These are phyloP conservation scores for Anthostomella pinea DNA, from an alignment of 2,329 filamentous ascomycete species.

Conservation along the genomic window DNA sequence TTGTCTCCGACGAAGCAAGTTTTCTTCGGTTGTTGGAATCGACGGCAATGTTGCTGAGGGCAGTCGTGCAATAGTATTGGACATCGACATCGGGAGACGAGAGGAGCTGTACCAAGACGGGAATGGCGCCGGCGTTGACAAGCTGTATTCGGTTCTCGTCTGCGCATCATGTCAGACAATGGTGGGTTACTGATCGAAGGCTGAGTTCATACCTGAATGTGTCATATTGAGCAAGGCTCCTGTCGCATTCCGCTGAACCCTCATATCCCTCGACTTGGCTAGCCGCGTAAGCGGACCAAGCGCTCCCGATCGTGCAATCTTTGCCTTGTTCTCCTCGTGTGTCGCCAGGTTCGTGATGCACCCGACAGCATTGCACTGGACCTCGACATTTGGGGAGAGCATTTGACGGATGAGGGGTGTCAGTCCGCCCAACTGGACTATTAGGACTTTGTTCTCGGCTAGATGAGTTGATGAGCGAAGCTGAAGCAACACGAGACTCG, in stretches of 20 bases:
- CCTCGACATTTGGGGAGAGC: conserved; percentile 96
- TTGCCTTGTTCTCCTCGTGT: conserved; percentile 98
- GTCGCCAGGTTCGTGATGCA: conserved; percentile 98
- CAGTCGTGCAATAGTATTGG: conserved; percentile 98
- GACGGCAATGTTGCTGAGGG: conserved; percentile 96
- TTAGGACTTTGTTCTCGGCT: conserved; percentile 98
- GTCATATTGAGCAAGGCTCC: conserved; percentile 98
- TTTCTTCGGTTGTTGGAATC: conserved; percentile 88
- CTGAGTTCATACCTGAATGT: conserved; percentile 86
- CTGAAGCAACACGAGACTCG: background rate
- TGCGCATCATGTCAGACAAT: conserved; percentile 36
- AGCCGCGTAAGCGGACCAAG: conserved; percentile 85
- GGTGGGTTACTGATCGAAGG: no score
- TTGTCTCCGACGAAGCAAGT: conserved; percentile 84
- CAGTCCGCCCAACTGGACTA: conserved; percentile 87
- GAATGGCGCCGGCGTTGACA: conserved; percentile 95
- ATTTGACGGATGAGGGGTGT: conserved; percentile 94
- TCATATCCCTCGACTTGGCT: conserved; percentile 97
- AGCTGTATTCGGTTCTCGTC: conserved; percentile 98
- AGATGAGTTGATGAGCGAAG: conserved; percentile 14
- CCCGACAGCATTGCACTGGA: conserved; percentile 97
- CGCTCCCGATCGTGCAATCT: conserved; percentile 93
- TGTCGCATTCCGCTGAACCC: conserved; percentile 95
- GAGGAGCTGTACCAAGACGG: conserved; percentile 90
- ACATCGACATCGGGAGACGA: conserved; percentile 94